Base-by-base conservation (phyloP, 306 rosid species). In the Glycine soja region DNA sequence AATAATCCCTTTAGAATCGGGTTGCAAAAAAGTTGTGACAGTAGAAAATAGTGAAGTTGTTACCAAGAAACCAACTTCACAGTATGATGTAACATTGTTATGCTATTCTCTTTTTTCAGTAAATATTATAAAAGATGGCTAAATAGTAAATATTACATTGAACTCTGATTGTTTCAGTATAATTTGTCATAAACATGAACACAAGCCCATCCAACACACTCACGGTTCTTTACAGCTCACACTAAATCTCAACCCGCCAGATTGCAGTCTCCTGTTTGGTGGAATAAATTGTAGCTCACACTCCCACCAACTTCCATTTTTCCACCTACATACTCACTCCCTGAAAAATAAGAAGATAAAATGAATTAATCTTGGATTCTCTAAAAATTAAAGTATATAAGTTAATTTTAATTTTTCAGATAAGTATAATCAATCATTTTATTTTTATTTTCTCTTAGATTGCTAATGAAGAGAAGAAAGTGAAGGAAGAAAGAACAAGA, bases 301-400 rank as follows among this genome's bases (percentile, higher is more conserved):
- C 84, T 80, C 30, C 88, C 91, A 15, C 82, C 63, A 40, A 85
- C 83, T 88, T 90, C 95, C 84, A 92, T 87, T 86, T 93, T 93
- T 79, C 94, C 97, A 57, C 75, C 68, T 80, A 87, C 83, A 72
- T 89, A 90, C 52, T 89, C 99, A 84, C 80, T 85, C 72, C 94
- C 99, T 90, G 80, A 24, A 24, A 24, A 24, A 24, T 24, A 0
- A 24, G 30, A 24, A 24, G 30, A 24, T 24, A 24, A 24, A 24
- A 24, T 24, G 30, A 24, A 24, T 24, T 24, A 24, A 24, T 24
- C 30, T 24, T 24, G 2, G 2, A 24, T 24, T 24, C 30, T 24
- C 30, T 24, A 24, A 24, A 24, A 24, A 24, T 24, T 24, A 24
- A 24, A 24, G 30, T 1, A 24, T 1, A 24, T 24, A 24, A 24